phyloP scores from a whole-genome alignment of 345 rosid species.

The Mangifera indica region DNA sequence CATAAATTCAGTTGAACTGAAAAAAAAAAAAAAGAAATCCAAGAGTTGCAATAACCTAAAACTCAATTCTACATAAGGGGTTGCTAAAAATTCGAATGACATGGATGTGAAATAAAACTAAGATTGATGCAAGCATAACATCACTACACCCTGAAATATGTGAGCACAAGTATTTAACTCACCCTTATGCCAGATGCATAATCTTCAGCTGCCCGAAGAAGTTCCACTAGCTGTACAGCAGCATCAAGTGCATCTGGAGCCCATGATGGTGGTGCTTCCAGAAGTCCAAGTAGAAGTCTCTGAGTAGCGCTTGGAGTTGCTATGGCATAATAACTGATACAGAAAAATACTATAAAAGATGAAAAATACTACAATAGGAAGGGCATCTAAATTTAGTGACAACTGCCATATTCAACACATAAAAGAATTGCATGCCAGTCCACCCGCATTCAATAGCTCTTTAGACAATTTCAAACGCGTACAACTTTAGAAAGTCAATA shows the following conservation, averaged over 20 bases:
- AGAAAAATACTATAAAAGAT: conserved; percentile 15
- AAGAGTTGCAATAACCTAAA: background rate
- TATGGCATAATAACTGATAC: conserved; percentile 78
- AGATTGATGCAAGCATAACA: background rate
- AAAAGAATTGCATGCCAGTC: background rate
- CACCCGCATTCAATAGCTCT: background rate
- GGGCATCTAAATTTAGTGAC: conserved; percentile 1
- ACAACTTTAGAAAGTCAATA: conserved; percentile 5
- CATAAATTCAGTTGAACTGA: background rate
- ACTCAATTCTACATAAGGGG: background rate
- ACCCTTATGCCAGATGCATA: conserved; percentile 95
- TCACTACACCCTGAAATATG: background rate
- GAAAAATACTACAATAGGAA: background rate
- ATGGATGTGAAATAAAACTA: background rate
- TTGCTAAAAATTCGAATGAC: background rate
- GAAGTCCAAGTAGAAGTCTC: conserved; percentile 92
- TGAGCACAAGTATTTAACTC: conserved; percentile 26
- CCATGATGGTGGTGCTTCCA: conserved; percentile 99
- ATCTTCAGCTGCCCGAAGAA: conserved; percentile 96
- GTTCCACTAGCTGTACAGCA: conserved; percentile 98
- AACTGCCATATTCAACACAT: background rate
- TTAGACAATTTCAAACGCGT: background rate
- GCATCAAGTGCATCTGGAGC: conserved; percentile 99
- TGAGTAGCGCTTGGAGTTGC: conserved; percentile 99
- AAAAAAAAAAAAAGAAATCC: too few relatives aligned